Conservation (phyloP, 495 filamentous ascomycete species). For the Xylaria sp. region DNA sequence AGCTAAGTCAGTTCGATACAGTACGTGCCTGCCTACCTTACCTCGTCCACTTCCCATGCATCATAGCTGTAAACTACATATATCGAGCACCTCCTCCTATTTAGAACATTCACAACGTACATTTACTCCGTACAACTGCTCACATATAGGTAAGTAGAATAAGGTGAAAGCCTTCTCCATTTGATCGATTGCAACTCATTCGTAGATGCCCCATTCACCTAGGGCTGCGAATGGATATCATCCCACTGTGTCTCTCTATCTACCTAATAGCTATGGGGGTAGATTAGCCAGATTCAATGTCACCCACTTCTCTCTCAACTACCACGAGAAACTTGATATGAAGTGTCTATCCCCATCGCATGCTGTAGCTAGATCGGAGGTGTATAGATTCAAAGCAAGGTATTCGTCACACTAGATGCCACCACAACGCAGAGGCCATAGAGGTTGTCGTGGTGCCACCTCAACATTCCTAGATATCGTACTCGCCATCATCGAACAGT, state of each 20-base stretch:
- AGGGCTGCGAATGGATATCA: background rate
- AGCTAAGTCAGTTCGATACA: too few species aligned
- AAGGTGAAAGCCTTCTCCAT: background rate
- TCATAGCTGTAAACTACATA: too few species aligned
- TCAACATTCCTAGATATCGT: background rate
- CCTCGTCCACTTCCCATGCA: too few species aligned
- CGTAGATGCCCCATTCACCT: background rate
- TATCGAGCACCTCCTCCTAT: too few species aligned
- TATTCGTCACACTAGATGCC: background rate
- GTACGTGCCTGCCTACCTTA: too few species aligned
- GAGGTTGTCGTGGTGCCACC: background rate
- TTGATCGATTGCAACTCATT: background rate
- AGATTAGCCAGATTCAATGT: background rate
- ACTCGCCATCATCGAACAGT: background rate
- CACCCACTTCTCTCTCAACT: background rate
- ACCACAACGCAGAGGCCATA: too few species aligned
- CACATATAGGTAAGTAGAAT: background rate
- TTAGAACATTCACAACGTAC: too few species aligned
- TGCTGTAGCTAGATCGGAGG: background rate
- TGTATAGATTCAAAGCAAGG: slow-evolving; percentile 11
- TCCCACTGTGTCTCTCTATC: background rate
- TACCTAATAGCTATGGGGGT: background rate
- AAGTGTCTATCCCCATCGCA: background rate
- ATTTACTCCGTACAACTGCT: too few species aligned
- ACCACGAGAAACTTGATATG: background rate